Evolutionary conservation across 805 yeast genomes (phyloP).

Genomic region (Debaryomyces maramus): DNA sequence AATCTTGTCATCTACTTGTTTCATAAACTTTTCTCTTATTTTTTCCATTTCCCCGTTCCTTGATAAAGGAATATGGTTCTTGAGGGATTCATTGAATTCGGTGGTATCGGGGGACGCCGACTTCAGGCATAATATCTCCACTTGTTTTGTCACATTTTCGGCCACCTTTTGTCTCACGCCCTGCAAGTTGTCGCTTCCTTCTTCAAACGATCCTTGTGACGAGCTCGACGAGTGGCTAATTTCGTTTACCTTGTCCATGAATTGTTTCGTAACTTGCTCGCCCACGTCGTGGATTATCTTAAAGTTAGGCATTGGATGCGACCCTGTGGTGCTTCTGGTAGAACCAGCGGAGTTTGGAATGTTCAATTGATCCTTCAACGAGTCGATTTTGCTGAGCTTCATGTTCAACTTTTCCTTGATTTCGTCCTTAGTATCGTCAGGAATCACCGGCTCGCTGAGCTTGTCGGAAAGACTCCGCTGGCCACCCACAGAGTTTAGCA

Average conservation of each 20-base stretch:
- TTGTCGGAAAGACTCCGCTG: neutral
- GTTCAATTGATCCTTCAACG: neutral
- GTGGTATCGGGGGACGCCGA: slow-evolving; percentile 15
- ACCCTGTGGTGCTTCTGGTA: neutral
- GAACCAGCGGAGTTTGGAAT: neutral
- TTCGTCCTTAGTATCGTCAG: neutral
- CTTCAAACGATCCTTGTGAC: slow-evolving; percentile 15
- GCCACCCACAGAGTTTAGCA: neutral
- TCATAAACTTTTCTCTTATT: slow-evolving; percentile 24
- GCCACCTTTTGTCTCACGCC: slow-evolving; percentile 31
- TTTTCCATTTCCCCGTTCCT: slow-evolving; percentile 16
- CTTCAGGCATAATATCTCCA: slow-evolving; percentile 20
- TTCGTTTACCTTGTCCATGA: slow-evolving; percentile 32
- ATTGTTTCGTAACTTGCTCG: slow-evolving; percentile 32
- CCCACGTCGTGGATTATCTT: slow-evolving; percentile 34
- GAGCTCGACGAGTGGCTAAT: slow-evolving; percentile 23
- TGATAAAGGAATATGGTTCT: neutral
- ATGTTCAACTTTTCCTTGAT: neutral
- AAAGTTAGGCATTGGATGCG: slow-evolving; percentile 9
- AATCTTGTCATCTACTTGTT: slow-evolving; percentile 30
- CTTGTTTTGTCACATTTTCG: slow-evolving; percentile 31
- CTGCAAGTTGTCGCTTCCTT: slow-evolving; percentile 15
- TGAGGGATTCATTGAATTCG: neutral
- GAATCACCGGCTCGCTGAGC: neutral
- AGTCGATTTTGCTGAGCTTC: neutral